These are phyloP conservation scores for Kuraishia floccosa DNA, from an alignment of 805 yeast species.

Conservation along the genomic window DNA sequence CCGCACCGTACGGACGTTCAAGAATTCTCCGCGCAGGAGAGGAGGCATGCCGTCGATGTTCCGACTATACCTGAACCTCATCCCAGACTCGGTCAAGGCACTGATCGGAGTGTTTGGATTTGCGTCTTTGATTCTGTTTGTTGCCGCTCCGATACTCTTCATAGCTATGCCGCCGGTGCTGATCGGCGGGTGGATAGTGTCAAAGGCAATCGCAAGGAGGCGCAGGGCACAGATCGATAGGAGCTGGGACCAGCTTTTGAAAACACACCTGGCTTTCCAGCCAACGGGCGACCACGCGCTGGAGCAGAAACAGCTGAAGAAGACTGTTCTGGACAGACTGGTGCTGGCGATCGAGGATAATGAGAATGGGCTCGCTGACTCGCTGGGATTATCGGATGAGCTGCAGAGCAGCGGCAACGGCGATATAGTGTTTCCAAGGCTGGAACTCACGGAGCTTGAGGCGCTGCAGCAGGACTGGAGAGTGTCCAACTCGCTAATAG, in stretches of 20 bases:
- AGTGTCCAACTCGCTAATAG: conserved; percentile 7
- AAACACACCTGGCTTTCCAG: conserved; percentile 13
- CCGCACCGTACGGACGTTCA: no score
- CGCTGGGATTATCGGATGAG: conserved; percentile 14
- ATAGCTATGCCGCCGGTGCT: conserved; percentile 18
- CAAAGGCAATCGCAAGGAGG: conserved; percentile 6
- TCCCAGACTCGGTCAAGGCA: conserved; percentile 18
- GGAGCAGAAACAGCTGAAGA: conserved; percentile 16
- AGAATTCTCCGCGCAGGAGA: conserved; percentile 1
- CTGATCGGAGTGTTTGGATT: conserved; percentile 12
- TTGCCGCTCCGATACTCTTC: conserved; percentile 18
- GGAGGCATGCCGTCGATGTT: conserved; percentile 1
- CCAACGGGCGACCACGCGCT: conserved; percentile 10
- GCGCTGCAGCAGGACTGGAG: conserved; percentile 12
- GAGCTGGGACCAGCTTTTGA: conserved; percentile 12
- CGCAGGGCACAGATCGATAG: conserved; percentile 6
- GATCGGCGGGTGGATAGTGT: conserved; percentile 12
- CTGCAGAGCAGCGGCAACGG: conserved; percentile 11
- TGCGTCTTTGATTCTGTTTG: conserved; percentile 16
- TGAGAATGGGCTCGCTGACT: conserved; percentile 16
- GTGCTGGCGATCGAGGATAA: conserved; percentile 17
- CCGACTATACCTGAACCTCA: neutral
- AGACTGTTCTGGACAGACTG: conserved; percentile 17
- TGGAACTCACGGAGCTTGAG: conserved; percentile 2
- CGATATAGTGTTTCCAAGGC: neutral